These are phyloP conservation scores for Talaromyces sp. DNA, from an alignment of 2,329 filamentous ascomycete genomes.

Conservation along the genomic window DNA sequence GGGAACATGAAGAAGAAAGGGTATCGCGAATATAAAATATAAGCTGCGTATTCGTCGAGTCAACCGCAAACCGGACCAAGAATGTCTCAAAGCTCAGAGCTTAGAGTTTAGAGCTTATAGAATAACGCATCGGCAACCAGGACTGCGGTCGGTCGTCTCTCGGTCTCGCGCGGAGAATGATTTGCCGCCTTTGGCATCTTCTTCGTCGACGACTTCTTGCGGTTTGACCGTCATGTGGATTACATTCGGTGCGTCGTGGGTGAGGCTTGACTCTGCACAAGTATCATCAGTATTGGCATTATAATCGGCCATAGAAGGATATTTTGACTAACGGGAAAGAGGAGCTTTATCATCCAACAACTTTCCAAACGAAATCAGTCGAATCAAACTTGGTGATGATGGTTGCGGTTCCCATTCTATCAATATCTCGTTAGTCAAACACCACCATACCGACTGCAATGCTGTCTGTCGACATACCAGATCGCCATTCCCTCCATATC, in stretches of 20 bases:
- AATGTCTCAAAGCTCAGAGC: no score
- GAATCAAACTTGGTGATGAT: constrained; percentile 80
- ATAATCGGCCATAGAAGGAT: background rate
- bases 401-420: constrained; percentile 84
- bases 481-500: constrained; percentile 88
- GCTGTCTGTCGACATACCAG: constrained; percentile 47
- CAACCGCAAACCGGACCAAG: background rate
- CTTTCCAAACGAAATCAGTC: constrained; percentile 88
- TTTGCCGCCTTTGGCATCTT: constrained; percentile 68
- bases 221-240: constrained; percentile 94
- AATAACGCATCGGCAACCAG: constrained; percentile 64
- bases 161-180: constrained; percentile 47
- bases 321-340: constrained; percentile 67
- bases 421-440: background rate
- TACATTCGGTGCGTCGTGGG: constrained; percentile 70
- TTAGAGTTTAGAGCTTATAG: constrained; percentile 41
- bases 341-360: constrained; percentile 83
- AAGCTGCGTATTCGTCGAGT: constrained; percentile 1
- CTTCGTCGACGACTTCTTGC: constrained; percentile 76
- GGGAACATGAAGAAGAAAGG: background rate
- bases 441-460: background rate
- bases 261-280: constrained; percentile 71
- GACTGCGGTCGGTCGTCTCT: constrained; percentile 55
- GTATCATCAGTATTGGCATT: background rate
- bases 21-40: constrained; percentile 9